phyloP scores from a whole-genome alignment of 345 rosid species.

The Adansonia digitata region DNA sequence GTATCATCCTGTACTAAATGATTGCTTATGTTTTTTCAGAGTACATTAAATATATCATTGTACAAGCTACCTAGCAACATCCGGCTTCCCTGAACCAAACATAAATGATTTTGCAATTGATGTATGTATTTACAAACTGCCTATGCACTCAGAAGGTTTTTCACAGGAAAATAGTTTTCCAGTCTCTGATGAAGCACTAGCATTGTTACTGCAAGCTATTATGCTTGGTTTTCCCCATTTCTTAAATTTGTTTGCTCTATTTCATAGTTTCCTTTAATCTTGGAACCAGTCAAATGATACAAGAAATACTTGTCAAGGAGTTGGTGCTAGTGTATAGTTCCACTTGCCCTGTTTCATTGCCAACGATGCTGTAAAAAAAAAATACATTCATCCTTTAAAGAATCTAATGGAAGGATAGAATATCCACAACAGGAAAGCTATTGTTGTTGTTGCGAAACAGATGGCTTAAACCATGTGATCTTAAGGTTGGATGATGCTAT shows the following conservation, averaged over 20 bases:
- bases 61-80: background rate
- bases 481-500: background rate
- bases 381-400: background rate
- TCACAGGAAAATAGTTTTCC: background rate
- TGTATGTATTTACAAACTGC: background rate
- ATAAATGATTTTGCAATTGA: conserved; percentile 9
- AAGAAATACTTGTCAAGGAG: background rate
- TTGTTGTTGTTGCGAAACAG: background rate
- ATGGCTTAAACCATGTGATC: background rate
- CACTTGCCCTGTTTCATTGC: background rate
- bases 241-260: background rate
- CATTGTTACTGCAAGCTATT: background rate
- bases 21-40: background rate
- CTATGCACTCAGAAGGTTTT: background rate
- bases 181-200: background rate
- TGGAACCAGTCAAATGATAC: background rate
- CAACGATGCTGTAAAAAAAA: background rate
- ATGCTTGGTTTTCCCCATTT: background rate
- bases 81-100: too few species aligned
- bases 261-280: background rate
- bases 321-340: background rate
- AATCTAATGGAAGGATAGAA: background rate
- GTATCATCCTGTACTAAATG: background rate
- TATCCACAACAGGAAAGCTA: background rate
- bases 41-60: background rate